Conservation (phyloP, 2,329 filamentous ascomycete genomes). For the Aureobasidium sp. region DNA sequence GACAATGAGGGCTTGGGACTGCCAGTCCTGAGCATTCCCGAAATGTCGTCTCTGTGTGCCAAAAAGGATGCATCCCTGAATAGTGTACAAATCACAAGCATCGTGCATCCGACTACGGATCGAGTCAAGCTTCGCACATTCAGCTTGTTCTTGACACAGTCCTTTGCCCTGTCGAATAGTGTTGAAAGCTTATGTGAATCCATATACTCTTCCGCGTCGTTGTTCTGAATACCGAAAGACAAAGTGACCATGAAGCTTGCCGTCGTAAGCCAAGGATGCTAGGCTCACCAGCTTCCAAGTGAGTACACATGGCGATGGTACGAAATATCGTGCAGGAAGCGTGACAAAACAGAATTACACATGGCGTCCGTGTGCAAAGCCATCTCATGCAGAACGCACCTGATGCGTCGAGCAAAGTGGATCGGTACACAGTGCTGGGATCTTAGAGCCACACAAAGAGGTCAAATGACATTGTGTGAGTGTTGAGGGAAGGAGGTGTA, state of each 20-base stretch:
- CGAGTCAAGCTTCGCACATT: neutral
- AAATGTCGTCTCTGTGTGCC: neutral
- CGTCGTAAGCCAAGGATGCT: neutral
- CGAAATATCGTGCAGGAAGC: neutral
- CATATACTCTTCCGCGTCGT: neutral
- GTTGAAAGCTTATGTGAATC: neutral
- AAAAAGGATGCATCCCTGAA: neutral
- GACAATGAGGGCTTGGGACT: conserved; percentile 15
- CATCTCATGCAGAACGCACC: neutral
- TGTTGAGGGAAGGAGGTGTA: neutral
- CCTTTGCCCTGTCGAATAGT: neutral
- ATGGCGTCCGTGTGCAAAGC: neutral
- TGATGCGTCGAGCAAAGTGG: neutral
- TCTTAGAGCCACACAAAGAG: neutral
- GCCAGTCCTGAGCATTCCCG: neutral
- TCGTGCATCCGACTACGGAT: neutral
- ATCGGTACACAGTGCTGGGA: neutral
- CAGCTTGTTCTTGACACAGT: neutral
- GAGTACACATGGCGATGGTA: neutral
- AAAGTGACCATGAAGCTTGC: neutral
- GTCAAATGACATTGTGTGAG: neutral
- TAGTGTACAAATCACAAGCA: neutral
- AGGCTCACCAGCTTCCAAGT: neutral
- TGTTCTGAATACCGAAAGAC: neutral
- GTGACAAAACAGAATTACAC: neutral